Base-by-base conservation (phyloP, 352 stramenopile genomes). In the Phytophthora hybrid region DNA sequence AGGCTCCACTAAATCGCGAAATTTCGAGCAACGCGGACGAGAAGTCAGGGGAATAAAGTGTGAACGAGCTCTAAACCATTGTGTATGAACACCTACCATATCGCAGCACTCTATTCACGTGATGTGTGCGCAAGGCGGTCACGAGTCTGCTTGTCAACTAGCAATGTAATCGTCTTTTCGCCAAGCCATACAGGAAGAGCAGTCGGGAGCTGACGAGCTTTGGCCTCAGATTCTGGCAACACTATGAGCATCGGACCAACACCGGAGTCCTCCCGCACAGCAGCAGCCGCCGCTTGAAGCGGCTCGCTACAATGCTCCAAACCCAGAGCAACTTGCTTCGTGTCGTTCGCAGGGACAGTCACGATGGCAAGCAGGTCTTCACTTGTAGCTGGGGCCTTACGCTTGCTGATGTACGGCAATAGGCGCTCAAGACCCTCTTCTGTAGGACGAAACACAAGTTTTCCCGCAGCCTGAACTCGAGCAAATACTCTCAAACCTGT, bases 401-500 rank as follows among this genome's bases (percentile, higher is more conserved):
- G 84, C 79, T 97, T 97, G 19, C 78, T 96, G 60, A 98, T 77
- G 69, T 88, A 97, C 19, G 88, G 87, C 8, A 96, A 74, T 31
- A 97, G 70, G 29, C 89, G 52, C 0, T 66, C 75, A 23, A 98
- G 76, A 5, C 90, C 93, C 61, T 97, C 93, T 56, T 96, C 87
- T 10, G 87, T 89, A 1, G 92, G 78, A 5, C 93, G 88, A 59
- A 95, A 97, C 53, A 91, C 69, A 23, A 85, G 76, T 6, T 76
- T 79, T 4, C 81, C 72, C 9, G 77, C 76, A 16, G 78, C 63
- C 34, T 83, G 80, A 10, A 90, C 84, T 55, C 90, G 90, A 60
- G 92, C 85, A 73, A 98, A 97, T 39, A 95, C 87, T 16, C 91
- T 88, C n/a, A 97, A 69, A 3, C 93, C 93, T 29, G 91, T 96